Percentiles rank a stretch among this genome's conserved stretches.
These are phyloP conservation scores for Agaricus blazei DNA, from an alignment of 768 basidiomycete species.

Conservation along the genomic window DNA sequence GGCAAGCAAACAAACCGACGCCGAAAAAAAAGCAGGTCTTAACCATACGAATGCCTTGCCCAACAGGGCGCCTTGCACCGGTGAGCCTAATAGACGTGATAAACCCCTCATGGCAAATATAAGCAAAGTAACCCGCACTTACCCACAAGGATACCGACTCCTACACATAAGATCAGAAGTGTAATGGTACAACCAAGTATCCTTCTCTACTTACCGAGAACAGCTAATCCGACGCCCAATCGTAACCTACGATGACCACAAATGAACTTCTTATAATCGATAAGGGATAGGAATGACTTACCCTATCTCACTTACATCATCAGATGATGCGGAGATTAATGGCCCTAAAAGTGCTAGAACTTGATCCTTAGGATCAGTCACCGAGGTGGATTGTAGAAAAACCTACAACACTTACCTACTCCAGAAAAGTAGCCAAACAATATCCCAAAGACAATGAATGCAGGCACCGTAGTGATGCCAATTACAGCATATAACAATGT, in stretches of 20 bases:
- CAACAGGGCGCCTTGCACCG: constrained; percentile 13
- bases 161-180: neutral
- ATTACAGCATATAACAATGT: constrained; percentile 31
- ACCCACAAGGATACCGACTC: constrained; percentile 12
- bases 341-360: constrained; percentile 12
- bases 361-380: neutral
- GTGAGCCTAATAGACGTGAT: constrained; percentile 10
- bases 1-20: no score
- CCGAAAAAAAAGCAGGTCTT: no score
- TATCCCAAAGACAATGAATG: constrained; percentile 29
- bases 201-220: constrained; percentile 7
- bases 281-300: neutral
- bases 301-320: constrained; percentile 10
- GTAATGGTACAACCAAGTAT: neutral
- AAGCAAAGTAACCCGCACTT: neutral
- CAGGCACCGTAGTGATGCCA: constrained; percentile 22
- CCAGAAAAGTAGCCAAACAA: constrained; percentile 35
- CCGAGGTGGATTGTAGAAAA: neutral
- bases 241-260: constrained; percentile 4
- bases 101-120: neutral
- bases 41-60: neutral
- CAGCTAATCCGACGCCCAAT: constrained; percentile 14
- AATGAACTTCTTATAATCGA: neutral
- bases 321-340: constrained; percentile 5
- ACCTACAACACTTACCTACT: constrained; percentile 10